A percentile compares a stretch with the other conserved stretches of the same genome.
Evolutionary conservation across 441 rosid species (phyloP).

Genomic region (Eruca vesicaria): DNA sequence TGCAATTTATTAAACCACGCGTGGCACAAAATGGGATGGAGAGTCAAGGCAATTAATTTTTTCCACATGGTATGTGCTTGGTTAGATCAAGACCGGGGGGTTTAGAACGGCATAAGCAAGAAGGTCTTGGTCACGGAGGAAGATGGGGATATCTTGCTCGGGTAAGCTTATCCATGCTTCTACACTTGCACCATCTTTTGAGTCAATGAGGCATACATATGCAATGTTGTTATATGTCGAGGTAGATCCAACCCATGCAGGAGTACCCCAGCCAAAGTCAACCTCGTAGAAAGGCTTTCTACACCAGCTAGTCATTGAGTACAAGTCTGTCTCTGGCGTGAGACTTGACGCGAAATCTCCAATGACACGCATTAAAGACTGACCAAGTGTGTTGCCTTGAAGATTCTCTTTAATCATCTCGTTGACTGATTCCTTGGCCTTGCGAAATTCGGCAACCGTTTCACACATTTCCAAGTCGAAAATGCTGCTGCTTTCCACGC

Average conservation of each 20-base stretch:
- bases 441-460: background rate
- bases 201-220: too few species aligned
- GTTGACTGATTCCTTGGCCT: background rate
- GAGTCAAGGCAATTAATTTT: too few species aligned
- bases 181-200: constrained; percentile 13
- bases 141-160: background rate
- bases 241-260: constrained; percentile 9
- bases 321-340: background rate
- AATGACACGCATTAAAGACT: too few species aligned
- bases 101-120: background rate
- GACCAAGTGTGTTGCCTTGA: background rate
- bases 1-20: too few species aligned
- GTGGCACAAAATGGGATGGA: too few species aligned
- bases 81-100: background rate
- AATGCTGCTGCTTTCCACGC: background rate
- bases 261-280: constrained; percentile 22
- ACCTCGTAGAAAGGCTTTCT: constrained; percentile 5
- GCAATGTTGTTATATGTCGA: too few species aligned
- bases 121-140: constrained; percentile 6
- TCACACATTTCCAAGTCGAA: background rate
- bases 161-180: constrained; percentile 18
- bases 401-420: constrained; percentile 1
- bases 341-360: too few species aligned
- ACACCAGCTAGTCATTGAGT: constrained; percentile 6
- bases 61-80: too few species aligned